A percentile compares a stretch with the other conserved stretches of the same genome.
Conservation (phyloP, 495 filamentous ascomycete species). For the Penicillium cosmopolitanum region DNA sequence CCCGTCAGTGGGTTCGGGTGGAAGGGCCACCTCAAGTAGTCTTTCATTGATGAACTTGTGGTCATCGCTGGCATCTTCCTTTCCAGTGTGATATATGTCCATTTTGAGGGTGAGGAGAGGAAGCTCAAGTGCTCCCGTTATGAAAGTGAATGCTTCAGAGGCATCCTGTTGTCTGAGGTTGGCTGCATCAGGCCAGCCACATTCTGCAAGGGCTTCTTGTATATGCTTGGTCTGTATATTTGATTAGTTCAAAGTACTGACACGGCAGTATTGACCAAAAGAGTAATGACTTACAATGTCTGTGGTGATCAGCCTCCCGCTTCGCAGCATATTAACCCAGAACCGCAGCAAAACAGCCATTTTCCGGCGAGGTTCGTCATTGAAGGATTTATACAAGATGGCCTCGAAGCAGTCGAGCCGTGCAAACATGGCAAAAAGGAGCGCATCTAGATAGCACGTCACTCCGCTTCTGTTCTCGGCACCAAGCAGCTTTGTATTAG, state of each 20-base stretch:
- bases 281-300: constrained; percentile 71
- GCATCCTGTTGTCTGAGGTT: constrained; percentile 83
- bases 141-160: constrained; percentile 93
- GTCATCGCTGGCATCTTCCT: constrained; percentile 79
- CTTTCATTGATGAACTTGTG: constrained; percentile 94
- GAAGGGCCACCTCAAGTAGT: constrained; percentile 87
- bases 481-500: constrained; percentile 72
- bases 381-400: constrained; percentile 74
- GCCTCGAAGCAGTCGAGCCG: constrained; percentile 87
- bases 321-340: constrained; percentile 91
- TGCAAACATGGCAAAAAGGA: constrained; percentile 98
- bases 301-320: constrained; percentile 80
- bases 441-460: constrained; percentile 88
- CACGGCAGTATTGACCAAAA: neutral
- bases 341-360: constrained; percentile 75
- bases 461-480: constrained; percentile 84
- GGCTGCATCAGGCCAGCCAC: constrained; percentile 87
- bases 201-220: constrained; percentile 80
- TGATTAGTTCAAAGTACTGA: constrained; percentile 32
- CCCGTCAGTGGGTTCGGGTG: constrained; percentile 61
- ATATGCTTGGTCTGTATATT: constrained; percentile 71
- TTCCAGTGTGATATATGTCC: constrained; percentile 90
- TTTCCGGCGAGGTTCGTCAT: constrained; percentile 67
- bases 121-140: constrained; percentile 84
- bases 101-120: constrained; percentile 91